These are phyloP conservation scores for Amaranthus cruentus DNA, from an alignment of 148 eudicot species.

Conservation along the genomic window DNA sequence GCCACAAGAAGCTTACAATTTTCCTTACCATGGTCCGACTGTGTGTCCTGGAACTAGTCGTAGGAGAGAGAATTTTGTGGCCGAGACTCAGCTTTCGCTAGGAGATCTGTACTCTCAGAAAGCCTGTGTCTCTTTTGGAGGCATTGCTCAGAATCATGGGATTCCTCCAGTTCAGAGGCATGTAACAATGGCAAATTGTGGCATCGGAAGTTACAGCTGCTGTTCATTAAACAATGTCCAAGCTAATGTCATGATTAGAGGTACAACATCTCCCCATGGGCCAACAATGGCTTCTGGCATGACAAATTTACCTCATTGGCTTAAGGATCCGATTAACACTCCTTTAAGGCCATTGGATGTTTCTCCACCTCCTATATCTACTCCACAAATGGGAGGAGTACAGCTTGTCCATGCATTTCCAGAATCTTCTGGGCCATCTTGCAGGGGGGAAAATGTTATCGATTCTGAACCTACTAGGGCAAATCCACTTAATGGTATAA, in stretches of 20 bases:
- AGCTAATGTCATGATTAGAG: slow-evolving; percentile 10
- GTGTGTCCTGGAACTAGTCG: slow-evolving; percentile 9
- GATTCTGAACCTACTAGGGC: slow-evolving; percentile 2
- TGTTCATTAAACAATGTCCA: slow-evolving; percentile 20
- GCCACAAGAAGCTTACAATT: slow-evolving; percentile 20
- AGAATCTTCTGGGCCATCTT: slow-evolving; percentile 15
- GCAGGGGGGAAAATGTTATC: slow-evolving; percentile 12
- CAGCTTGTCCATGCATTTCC: slow-evolving; percentile 22
- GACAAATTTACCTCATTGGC: slow-evolving; percentile 39
- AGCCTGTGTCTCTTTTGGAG: slow-evolving; percentile 13
- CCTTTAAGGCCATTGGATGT: slow-evolving; percentile 18
- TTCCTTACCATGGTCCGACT: slow-evolving; percentile 15
- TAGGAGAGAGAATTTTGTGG: slow-evolving; percentile 20
- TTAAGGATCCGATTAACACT: slow-evolving; percentile 25
- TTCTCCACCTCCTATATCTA: slow-evolving; percentile 19
- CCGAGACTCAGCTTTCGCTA: slow-evolving; percentile 40
- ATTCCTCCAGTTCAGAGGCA: slow-evolving; percentile 17
- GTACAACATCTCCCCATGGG: slow-evolving; percentile 14
- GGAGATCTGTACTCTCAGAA: slow-evolving; percentile 35
- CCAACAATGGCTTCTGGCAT: slow-evolving; percentile 10
- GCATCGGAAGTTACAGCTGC: slow-evolving; percentile 10
- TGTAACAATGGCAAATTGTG: slow-evolving; percentile 19
- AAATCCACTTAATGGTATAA: background rate
- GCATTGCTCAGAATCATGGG: slow-evolving; percentile 17
- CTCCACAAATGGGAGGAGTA: slow-evolving; percentile 24